A percentile compares a stretch with the other conserved stretches of the same genome.
phyloP scores from a whole-genome alignment of 768 basidiomycete genomes.

The Hericium erinaceus region DNA sequence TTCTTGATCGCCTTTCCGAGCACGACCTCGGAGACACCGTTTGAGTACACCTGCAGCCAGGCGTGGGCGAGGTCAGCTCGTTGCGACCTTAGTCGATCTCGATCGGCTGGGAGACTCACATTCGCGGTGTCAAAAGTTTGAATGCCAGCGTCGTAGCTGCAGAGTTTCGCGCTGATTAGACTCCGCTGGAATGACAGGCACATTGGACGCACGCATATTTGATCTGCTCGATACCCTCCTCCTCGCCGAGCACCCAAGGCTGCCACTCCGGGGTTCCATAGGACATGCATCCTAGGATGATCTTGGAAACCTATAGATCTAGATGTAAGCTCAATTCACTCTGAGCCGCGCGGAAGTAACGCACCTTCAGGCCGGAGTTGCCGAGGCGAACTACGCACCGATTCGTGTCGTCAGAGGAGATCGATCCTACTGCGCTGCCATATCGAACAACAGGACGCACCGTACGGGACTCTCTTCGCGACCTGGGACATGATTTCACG shows the following conservation, averaged over 20 bases:
- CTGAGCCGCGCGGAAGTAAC: too few relatives aligned
- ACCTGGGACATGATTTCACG: too few relatives aligned
- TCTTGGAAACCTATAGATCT: background rate
- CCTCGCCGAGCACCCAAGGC: background rate
- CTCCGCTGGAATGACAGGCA: background rate
- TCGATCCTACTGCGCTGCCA: too few relatives aligned
- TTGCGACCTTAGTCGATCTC: too few relatives aligned
- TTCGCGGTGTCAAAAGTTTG: constrained; percentile 28
- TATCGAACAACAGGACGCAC: too few relatives aligned
- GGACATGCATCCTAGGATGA: background rate
- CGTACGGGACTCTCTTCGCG: too few relatives aligned
- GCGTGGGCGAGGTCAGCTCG: too few relatives aligned
- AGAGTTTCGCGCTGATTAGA: background rate
- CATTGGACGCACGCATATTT: background rate
- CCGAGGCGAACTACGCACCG: background rate
- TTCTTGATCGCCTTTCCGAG: constrained; percentile 38
- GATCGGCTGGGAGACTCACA: background rate
- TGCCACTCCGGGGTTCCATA: background rate
- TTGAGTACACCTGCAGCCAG: constrained; percentile 22
- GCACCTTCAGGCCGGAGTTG: background rate
- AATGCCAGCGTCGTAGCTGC: constrained; percentile 29
- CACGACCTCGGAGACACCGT: constrained; percentile 32
- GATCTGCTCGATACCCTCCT: background rate
- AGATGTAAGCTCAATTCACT: too few relatives aligned
- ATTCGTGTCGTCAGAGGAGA: too few relatives aligned